A percentile compares a stretch with the other conserved stretches of the same genome.
phyloP scores from a whole-genome alignment of 495 filamentous ascomycete genomes.

The Lophiostoma macrostomum region DNA sequence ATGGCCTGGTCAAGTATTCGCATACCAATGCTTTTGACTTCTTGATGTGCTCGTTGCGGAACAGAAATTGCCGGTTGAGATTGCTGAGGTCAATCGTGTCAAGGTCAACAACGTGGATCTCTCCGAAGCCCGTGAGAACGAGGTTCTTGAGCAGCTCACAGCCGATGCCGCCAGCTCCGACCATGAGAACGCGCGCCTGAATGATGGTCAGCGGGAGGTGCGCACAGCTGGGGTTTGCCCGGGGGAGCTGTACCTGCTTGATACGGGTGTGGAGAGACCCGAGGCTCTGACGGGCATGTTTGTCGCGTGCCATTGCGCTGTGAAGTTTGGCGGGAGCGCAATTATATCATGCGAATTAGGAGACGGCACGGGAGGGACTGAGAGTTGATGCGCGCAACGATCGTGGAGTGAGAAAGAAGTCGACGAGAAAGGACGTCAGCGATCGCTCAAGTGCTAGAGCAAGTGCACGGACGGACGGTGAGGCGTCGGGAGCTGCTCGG shows the following conservation, averaged over 20 bases:
- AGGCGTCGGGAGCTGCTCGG: not conserved
- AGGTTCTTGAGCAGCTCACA: constrained; percentile 98
- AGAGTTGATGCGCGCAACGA: not conserved
- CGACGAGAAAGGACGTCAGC: constrained; percentile 12
- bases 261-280: constrained; percentile 58
- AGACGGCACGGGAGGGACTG: not conserved
- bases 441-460: not conserved
- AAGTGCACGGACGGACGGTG: constrained; percentile 4
- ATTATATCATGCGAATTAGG: constrained; percentile 9
- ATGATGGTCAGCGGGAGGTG: constrained; percentile 19
- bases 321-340: constrained; percentile 22
- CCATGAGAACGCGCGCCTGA: constrained; percentile 88
- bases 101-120: constrained; percentile 93
- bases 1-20: too few relatives aligned
- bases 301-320: constrained; percentile 37
- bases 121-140: constrained; percentile 86
- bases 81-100: constrained; percentile 99
- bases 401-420: not conserved
- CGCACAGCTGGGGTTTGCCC: constrained; percentile 3
- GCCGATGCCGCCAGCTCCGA: constrained; percentile 94
- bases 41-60: constrained; percentile 95
- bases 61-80: constrained; percentile 96
- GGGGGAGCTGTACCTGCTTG: constrained; percentile 56
- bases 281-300: constrained; percentile 56
- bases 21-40: constrained; percentile 91